A percentile compares a stretch with the other conserved stretches of the same genome.
Evolutionary conservation across 1,284 basidiomycete species (phyloP).

Genomic region (Retiboletus fuscus): DNA sequence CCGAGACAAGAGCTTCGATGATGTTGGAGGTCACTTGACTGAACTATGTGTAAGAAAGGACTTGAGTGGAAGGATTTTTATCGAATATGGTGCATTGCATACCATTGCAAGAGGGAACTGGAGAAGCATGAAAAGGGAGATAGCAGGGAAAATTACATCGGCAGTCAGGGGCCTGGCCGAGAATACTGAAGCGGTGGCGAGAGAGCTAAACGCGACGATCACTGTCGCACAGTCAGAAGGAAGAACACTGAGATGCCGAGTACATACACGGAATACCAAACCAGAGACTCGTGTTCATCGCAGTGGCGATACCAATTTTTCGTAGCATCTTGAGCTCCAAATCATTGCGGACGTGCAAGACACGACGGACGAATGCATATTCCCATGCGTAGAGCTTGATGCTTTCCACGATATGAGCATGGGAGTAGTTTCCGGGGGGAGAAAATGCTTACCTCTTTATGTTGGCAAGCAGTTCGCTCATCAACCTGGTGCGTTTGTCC

Average conservation of each 20-base stretch:
- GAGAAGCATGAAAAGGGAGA: constrained; percentile 92
- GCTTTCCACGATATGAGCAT: constrained; percentile 48
- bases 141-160: constrained; percentile 94
- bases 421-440: neutral
- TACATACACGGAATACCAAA: constrained; percentile 67
- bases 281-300: constrained; percentile 73
- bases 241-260: constrained; percentile 32
- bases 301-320: constrained; percentile 82
- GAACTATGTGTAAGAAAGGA: constrained; percentile 57
- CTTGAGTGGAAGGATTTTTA: constrained; percentile 13
- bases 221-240: constrained; percentile 55
- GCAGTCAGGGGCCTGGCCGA: constrained; percentile 83
- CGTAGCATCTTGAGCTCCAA: constrained; percentile 85
- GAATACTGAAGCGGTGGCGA: constrained; percentile 82
- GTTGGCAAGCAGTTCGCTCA: constrained; percentile 88
- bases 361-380: constrained; percentile 81
- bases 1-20: constrained; percentile 89
- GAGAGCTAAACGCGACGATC: constrained; percentile 89
- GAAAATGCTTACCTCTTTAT: constrained; percentile 76
- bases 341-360: constrained; percentile 85
- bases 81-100: constrained; percentile 25
- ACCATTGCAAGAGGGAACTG: constrained; percentile 91
- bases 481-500: constrained; percentile 78
- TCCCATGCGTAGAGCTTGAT: constrained; percentile 92
- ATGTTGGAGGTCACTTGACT: constrained; percentile 79